Evolutionary conservation across 1,139 yeast species (phyloP), one percentile per base, ranked within the genome.

Genomic region (Yamadazyma sp.): DNA sequence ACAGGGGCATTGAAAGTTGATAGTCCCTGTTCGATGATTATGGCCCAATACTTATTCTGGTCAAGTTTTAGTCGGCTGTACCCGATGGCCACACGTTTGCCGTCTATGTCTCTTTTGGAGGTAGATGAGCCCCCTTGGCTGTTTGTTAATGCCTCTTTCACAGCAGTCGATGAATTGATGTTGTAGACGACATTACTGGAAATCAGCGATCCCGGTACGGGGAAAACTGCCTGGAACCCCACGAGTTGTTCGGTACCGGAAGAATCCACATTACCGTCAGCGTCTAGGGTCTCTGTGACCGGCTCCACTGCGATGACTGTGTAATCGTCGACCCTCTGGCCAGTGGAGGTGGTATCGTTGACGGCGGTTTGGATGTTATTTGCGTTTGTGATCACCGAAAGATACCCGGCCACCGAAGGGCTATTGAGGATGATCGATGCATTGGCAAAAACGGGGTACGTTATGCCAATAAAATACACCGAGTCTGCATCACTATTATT

Each of bases 391-490:
- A 87, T 63, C 5, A 87, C 75, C 0, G 95, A 75, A 33, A 88
- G 53, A 59, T 80, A 89, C 0, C 96, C 97, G 1, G 83, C 76
- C 4, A 86, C 66, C 15, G 76, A 69, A 3, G 85, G 81, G 14
- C 74, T 64, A 23, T 74, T 64, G 18, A 84, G 61, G 37, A 87
- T 66, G 18, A 87, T 83, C 4, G 95, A 85, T 11, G 83, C 73
- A 54, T 86, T 84, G 12, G 88, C 78, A 53, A 73, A 80, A 2
- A 89, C 76, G 0, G 96, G 94, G 5, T 88, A 51, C 0, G 88
- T 79, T 33, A 82, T 54, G 2, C 87, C 81, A 62, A 80, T 61
- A 53, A 73, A 75, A 49, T 69, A 69, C 3, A 61, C 38, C 12
- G 58, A 30, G 65, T 62, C 61, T 52, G 62, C 18, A 54, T 45